phyloP scores from a whole-genome alignment of 2,329 filamentous ascomycete genomes.

The Sphaceloma murrayae region DNA sequence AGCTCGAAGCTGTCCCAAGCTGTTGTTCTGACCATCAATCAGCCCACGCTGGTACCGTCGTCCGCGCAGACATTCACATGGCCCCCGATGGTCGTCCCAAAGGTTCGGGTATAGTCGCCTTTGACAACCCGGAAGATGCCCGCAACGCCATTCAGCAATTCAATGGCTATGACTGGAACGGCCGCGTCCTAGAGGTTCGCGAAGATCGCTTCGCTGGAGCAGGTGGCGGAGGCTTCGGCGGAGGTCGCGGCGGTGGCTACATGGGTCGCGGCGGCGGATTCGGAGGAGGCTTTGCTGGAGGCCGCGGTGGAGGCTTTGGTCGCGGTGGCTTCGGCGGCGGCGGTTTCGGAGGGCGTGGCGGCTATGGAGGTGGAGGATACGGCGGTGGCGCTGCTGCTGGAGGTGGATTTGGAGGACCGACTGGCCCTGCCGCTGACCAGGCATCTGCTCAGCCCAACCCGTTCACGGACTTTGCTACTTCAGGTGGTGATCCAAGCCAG shows the following conservation, averaged over 20 bases:
- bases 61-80: constrained; percentile 90
- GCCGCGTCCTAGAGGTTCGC: constrained; percentile 82
- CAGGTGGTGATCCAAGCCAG: constrained; percentile 72
- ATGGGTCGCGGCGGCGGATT: constrained; percentile 35
- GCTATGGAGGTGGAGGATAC: constrained; percentile 43
- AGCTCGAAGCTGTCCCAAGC: constrained; percentile 24
- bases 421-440: constrained; percentile 28
- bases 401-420: constrained; percentile 32
- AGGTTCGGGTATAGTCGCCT: constrained; percentile 93
- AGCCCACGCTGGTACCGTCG: constrained; percentile 60
- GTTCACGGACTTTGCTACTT: constrained; percentile 86
- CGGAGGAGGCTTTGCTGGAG: constrained; percentile 35
- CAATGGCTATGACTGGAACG: constrained; percentile 98
- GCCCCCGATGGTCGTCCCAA: constrained; percentile 89
- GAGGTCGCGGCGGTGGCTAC: constrained; percentile 31
- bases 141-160: constrained; percentile 94
- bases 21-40: constrained; percentile 17
- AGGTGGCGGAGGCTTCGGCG: constrained; percentile 32
- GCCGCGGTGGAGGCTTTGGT: constrained; percentile 32
- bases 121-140: constrained; percentile 88
- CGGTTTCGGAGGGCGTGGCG: constrained; percentile 35
- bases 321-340: constrained; percentile 25
- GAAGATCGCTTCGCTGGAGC: constrained; percentile 83
- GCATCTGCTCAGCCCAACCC: constrained; percentile 62
- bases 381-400: constrained; percentile 49